A percentile compares a stretch with the other conserved stretches of the same genome.
These are phyloP conservation scores for Tricladium varicosporioides DNA, from an alignment of 2,329 filamentous ascomycete genomes.

Conservation along the genomic window DNA sequence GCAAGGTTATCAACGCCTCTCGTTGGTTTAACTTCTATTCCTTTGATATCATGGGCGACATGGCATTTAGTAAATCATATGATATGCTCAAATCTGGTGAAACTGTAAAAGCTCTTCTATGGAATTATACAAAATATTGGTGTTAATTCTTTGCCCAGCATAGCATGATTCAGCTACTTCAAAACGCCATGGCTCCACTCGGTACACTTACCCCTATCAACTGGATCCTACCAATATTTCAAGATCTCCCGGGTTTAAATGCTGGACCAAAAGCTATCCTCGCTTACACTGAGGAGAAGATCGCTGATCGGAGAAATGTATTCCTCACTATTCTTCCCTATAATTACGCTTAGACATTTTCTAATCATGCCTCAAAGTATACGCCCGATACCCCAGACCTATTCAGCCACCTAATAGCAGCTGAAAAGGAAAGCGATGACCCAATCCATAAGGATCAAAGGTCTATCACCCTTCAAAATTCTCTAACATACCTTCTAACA, in stretches of 20 bases:
- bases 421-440: constrained; percentile 10
- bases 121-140: too few species aligned
- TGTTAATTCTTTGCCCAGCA: constrained; percentile 7
- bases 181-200: constrained; percentile 11
- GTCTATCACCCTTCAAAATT: neutral
- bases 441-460: constrained; percentile 5
- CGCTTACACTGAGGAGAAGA: neutral
- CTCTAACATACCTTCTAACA: neutral
- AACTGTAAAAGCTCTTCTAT: neutral
- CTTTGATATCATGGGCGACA: constrained; percentile 32
- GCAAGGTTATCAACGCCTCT: constrained; percentile 21
- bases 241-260: constrained; percentile 13
- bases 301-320: constrained; percentile 15
- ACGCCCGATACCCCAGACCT: constrained; percentile 6
- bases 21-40: constrained; percentile 25
- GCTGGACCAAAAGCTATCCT: constrained; percentile 13
- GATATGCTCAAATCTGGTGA: constrained; percentile 23
- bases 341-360: neutral
- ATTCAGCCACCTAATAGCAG: constrained; percentile 13
- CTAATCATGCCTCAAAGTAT: neutral
- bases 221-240: constrained; percentile 24
- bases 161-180: constrained; percentile 14
- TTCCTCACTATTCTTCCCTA: neutral
- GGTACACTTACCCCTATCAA: constrained; percentile 21
- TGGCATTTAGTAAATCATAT: constrained; percentile 28